phyloP scores from a whole-genome alignment of 2,329 filamentous ascomycete genomes.

The Sporothrix inflata region DNA sequence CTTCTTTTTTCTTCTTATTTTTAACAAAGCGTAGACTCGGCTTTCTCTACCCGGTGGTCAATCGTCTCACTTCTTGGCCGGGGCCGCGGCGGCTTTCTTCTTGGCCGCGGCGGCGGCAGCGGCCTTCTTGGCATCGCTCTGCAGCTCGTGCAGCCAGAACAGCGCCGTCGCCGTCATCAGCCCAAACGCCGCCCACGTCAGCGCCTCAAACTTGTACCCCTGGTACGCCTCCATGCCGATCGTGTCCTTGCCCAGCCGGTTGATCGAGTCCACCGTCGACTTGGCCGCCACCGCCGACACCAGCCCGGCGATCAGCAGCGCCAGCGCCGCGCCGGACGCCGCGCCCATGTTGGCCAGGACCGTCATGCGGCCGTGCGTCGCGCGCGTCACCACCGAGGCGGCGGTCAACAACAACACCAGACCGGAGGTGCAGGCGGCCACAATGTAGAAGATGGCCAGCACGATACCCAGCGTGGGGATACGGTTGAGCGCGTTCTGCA shows the following conservation, averaged over 20 bases:
- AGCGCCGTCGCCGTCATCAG: constrained; percentile 47
- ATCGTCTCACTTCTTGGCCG: constrained; percentile 9
- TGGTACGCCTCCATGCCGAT: constrained; percentile 50
- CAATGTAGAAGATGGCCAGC: constrained; percentile 54
- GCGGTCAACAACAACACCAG: constrained; percentile 50
- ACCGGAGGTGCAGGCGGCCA: constrained; percentile 49
- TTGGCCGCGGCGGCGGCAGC: constrained; percentile 22
- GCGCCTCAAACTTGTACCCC: constrained; percentile 50
- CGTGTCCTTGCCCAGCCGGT: constrained; percentile 43
- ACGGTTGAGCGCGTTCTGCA: constrained; percentile 53
- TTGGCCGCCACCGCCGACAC: constrained; percentile 29
- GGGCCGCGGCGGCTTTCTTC: constrained; percentile 23
- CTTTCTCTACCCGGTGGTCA: background rate
- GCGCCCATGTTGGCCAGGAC: constrained; percentile 46
- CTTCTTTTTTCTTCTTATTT: background rate
- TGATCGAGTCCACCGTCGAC: constrained; percentile 33
- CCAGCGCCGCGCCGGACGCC: constrained; percentile 42
- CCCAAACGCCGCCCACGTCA: constrained; percentile 54
- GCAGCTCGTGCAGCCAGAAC: constrained; percentile 49
- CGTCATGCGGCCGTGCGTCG: constrained; percentile 32
- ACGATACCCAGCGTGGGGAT: constrained; percentile 54
- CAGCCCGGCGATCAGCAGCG: constrained; percentile 32
- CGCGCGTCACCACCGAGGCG: constrained; percentile 39
- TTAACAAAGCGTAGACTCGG: no score
- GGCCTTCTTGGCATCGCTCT: constrained; percentile 38